A percentile compares a stretch with the other conserved stretches of the same genome.
Evolutionary conservation across 345 rosid species (phyloP).

Genomic region (Ricinus communis): DNA sequence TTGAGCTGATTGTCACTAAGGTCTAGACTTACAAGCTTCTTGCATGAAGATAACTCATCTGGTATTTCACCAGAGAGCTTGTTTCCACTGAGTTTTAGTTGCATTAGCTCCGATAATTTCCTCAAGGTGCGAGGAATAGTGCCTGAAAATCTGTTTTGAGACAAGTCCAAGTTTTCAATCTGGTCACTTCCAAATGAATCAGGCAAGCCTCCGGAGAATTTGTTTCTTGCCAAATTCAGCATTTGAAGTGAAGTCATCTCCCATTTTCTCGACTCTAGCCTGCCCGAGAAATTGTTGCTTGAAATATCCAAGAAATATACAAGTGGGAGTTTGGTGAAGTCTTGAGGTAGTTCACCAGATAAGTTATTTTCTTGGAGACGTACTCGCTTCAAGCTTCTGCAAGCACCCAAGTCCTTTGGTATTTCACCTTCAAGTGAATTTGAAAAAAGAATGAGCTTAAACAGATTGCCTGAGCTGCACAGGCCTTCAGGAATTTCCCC

Average conservation of each 20-base stretch:
- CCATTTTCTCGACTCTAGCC: slow-evolving; percentile 48
- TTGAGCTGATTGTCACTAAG: slow-evolving; percentile 67
- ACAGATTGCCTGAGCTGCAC: slow-evolving; percentile 64
- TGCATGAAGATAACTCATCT: slow-evolving; percentile 58
- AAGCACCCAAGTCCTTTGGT: slow-evolving; percentile 50
- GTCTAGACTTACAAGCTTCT: slow-evolving; percentile 70
- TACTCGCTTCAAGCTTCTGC: slow-evolving; percentile 64
- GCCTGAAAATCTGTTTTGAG: slow-evolving; percentile 61
- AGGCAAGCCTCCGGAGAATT: slow-evolving; percentile 61
- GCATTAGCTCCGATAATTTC: slow-evolving; percentile 51
- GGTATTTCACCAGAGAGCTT: slow-evolving; percentile 66
- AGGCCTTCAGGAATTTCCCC: slow-evolving; percentile 65
- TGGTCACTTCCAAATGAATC: slow-evolving; percentile 50
- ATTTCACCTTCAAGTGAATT: slow-evolving; percentile 62
- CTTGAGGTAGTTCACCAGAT: slow-evolving; percentile 50
- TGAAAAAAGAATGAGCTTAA: slow-evolving; percentile 82
- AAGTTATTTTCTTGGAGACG: slow-evolving; percentile 71
- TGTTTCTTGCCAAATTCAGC: slow-evolving; percentile 65
- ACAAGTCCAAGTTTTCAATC: slow-evolving; percentile 65
- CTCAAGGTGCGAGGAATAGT: slow-evolving; percentile 45
- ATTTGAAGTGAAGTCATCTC: slow-evolving; percentile 74
- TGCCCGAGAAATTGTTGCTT: slow-evolving; percentile 59
- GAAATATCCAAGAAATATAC: slow-evolving; percentile 84
- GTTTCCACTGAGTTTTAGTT: slow-evolving; percentile 57
- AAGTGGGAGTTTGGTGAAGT: slow-evolving; percentile 52